These are phyloP conservation scores for Magnaporthales sp. DNA, from an alignment of 2,329 filamentous ascomycete species.

Conservation along the genomic window DNA sequence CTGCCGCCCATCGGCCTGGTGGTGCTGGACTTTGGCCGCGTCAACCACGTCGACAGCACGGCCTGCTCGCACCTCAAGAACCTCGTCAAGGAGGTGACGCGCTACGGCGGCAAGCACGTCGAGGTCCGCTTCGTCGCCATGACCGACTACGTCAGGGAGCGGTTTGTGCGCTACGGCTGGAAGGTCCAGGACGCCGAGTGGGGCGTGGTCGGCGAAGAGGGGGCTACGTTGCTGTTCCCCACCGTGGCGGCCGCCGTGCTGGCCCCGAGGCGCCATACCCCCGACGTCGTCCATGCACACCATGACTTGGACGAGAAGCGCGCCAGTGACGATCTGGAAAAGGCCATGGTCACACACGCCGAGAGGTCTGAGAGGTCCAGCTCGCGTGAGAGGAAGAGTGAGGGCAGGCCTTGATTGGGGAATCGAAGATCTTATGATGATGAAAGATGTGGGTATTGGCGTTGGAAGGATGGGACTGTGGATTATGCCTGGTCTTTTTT, in stretches of 20 bases:
- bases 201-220: background rate
- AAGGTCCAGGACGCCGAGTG: conserved; percentile 13
- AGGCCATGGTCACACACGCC: background rate
- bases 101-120: conserved; percentile 36
- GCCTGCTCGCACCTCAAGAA: conserved; percentile 39
- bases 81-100: conserved; percentile 36
- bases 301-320: background rate
- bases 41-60: conserved; percentile 45
- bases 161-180: conserved; percentile 31
- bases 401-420: background rate
- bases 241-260: conserved; percentile 2
- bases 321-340: background rate
- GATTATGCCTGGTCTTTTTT: background rate
- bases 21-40: conserved; percentile 41
- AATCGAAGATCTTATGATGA: no score
- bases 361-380: background rate
- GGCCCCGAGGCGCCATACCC: conserved; percentile 1
- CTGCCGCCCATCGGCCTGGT: conserved; percentile 34
- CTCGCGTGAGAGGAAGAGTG: background rate
- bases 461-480: background rate
- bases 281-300: background rate
- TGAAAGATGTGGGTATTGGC: background rate
- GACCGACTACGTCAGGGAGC: conserved; percentile 28
- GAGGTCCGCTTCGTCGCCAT: conserved; percentile 41
- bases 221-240: conserved; percentile 3